phyloP scores from a whole-genome alignment of 75 land plant genomes.

The Picea sitchensis region DNA sequence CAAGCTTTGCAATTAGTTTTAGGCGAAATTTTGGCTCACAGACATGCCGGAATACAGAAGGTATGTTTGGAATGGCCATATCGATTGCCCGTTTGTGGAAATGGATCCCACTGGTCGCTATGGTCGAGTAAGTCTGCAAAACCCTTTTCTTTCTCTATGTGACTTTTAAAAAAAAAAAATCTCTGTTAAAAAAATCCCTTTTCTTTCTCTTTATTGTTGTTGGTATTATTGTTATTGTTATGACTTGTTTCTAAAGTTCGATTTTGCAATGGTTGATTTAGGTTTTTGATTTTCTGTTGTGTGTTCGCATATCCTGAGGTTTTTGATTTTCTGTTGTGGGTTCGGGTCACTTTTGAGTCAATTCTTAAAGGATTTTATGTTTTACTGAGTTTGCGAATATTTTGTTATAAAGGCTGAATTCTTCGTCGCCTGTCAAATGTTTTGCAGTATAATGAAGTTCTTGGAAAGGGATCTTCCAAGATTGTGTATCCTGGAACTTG shows the following conservation, averaged over 20 bases:
- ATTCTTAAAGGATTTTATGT: not conserved
- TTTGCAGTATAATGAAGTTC: constrained; percentile 66
- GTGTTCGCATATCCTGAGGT: not conserved
- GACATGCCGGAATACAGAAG: constrained; percentile 5
- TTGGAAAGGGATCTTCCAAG: constrained; percentile 90
- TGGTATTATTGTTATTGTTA: not conserved
- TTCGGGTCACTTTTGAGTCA: not conserved
- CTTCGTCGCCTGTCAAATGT: not conserved
- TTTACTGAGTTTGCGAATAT: not conserved
- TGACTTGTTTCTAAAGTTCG: not conserved
- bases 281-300: not conserved
- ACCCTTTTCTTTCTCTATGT: too few species aligned
- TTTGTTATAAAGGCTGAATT: not conserved
- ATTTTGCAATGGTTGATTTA: constrained; percentile 9
- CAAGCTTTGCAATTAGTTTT: constrained; percentile 8
- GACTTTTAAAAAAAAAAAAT: too few species aligned
- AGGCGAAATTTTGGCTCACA: constrained; percentile 5
- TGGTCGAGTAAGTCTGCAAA: constrained; percentile 52
- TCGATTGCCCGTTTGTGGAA: constrained; percentile 49
- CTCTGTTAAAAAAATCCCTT: too few species aligned
- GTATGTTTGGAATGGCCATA: constrained; percentile 10
- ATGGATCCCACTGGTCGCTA: constrained; percentile 77
- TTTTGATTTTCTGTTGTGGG: not conserved
- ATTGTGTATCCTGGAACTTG: constrained; percentile 57
- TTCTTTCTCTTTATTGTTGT: too few species aligned